Percentiles rank a stretch among this genome's conserved stretches.
These are phyloP conservation scores for Sporothrix mexicana DNA, from an alignment of 2,329 filamentous ascomycete species.

Conservation along the genomic window DNA sequence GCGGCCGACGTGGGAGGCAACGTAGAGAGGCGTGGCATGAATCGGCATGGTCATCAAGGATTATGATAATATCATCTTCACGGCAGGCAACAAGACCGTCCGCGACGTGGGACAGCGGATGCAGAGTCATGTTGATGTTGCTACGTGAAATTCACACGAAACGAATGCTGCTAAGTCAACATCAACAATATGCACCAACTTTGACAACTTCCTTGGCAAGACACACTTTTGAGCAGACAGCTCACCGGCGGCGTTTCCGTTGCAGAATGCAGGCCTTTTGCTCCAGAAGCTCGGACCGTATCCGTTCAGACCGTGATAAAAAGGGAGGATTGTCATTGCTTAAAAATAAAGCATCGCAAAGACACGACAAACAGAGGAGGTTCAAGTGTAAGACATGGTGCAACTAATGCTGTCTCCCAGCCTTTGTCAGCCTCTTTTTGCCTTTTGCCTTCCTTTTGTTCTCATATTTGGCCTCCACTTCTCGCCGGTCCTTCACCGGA, in stretches of 20 bases:
- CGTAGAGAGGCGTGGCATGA: neutral
- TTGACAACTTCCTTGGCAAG: neutral
- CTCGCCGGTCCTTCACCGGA: neutral
- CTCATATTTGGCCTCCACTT: neutral
- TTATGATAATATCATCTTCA: neutral
- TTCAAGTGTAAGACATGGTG: neutral
- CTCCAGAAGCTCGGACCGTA: neutral
- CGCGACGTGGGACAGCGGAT: neutral
- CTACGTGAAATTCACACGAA: too few species aligned
- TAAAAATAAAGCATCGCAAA: too few species aligned
- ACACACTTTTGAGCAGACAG: neutral
- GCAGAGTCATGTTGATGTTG: neutral
- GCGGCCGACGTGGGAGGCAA: conserved; percentile 4
- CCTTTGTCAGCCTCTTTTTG: neutral
- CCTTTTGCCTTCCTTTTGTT: neutral
- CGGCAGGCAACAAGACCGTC: neutral
- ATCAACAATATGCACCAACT: too few species aligned
- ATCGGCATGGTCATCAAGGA: neutral
- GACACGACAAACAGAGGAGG: neutral
- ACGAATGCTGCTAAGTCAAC: too few species aligned
- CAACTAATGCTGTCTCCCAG: neutral
- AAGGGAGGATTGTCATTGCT: too few species aligned
- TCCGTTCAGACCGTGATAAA: neutral
- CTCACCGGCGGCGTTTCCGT: neutral
- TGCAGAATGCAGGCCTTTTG: neutral